Evolutionary conservation across 441 rosid species (phyloP), one percentile per base, ranked within the genome.

Genomic region (Gossypium trilobum): DNA sequence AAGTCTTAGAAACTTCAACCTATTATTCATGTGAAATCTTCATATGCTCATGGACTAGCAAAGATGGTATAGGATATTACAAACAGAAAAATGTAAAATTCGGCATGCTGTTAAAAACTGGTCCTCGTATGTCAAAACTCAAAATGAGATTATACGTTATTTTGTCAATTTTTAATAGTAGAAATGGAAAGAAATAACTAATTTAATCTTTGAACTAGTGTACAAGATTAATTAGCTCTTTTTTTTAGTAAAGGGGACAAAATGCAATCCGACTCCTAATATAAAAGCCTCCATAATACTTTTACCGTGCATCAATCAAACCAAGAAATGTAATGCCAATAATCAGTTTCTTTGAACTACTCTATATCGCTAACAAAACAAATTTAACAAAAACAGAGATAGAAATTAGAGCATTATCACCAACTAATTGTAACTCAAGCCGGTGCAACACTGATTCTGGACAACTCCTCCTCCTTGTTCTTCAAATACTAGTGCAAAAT

Each of bases 401-500:
- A n/a, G 23, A 16, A 17, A 39, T 22, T n/a, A 42, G 39, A 33
- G 48, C 62, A 25, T 56, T 44, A 44, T 71, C 39, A 58, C 66
- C 63, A 39, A 14, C 5, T 57, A 1, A 22, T 3, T 22, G 25
- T 13, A 68, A 55, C 20, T 82, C 78, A 82, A 29, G 85, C 20
- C 31, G 78, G 58, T 59, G 80, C 62, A 55, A 25, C 83, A 73
- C 76, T 74, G 83, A 80, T 66, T 60, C 82, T 84, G 5, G 65
- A 78, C 73, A 74, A 76, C 73, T 85, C 87, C 79, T 74, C 11
- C 59, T 55, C 79, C 84, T 85, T 70, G 44, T 67, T 57, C 22
- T 67, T 85, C 86, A 92, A 77, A 78, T 88, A 90, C 77, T 79
- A 89, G 73, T 86, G 83, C 80, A 94, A 80, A 82, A 92, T 85